Evolutionary conservation across 495 filamentous ascomycete genomes (phyloP), one percentile per base, ranked within the genome.

Genomic region (Lepraria neglecta): DNA sequence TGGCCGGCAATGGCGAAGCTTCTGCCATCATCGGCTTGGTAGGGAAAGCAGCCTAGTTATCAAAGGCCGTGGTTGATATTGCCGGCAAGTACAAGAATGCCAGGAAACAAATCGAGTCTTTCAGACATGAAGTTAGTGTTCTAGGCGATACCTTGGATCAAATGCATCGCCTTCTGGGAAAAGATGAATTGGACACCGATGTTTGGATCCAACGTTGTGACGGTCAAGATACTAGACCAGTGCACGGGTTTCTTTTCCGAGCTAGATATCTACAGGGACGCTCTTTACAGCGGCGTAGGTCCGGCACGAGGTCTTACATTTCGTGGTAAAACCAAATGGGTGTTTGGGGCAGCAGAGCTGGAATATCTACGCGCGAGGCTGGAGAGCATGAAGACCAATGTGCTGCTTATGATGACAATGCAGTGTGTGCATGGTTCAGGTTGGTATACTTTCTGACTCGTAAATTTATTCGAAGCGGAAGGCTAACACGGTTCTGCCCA

Each of bases 321-420:
- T n/a, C 43, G 33, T 5, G 57, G 57, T 1, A 59, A 47, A 14
- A 24, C 57, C 0, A 50, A 59, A 50, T 59, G 57, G 57, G 57
- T 59, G 17, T 59, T 59, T 28, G 35, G 21, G 15, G 43, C 57
- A 9, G 33, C 30, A 12, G 57, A 59, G 24, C n/a, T 59, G 27
- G 57, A 59, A 4, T 59, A 48, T 43, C 10, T 59, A 50, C 57
- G 57, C 0, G 30, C 57, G 43, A 47, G 57, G 43, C 31, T 59
- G 44, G 57, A 59, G 17, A 59, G 57, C 33, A 43, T 54, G 47
- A 60, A 60, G 47, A 54, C 40, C 3, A 54, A 54, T 2, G 17
- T 53, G 48, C 24, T 60, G 12, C 40, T 60, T 2, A 60, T 60
- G 50, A 60, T 60, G 58, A 45, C 45, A 21, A 60, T 54, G 58